phyloP scores from a whole-genome alignment of 495 filamentous ascomycete species.

The Pyrenopolyporus hunteri region DNA sequence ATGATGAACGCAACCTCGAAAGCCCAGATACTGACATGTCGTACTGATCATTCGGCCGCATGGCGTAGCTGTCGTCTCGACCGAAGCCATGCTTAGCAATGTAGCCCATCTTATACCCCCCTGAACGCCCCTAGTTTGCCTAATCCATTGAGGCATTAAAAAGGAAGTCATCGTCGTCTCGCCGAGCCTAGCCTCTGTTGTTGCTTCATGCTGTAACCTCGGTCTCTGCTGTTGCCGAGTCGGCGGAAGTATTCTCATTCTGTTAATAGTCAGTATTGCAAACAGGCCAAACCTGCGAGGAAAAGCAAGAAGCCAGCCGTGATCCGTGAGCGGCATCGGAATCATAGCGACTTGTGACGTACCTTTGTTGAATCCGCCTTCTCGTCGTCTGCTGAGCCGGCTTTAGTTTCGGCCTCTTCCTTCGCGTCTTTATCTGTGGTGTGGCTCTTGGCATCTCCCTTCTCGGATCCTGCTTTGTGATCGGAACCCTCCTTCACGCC shows the following conservation, averaged over 20 bases:
- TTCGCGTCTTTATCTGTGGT: conserved; percentile 45
- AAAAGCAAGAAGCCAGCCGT: neutral
- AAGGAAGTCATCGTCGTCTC: conserved; percentile 9
- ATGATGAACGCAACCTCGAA: conserved; percentile 34
- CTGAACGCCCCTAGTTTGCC: conserved; percentile 30
- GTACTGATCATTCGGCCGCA: conserved; percentile 16
- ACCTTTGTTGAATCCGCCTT: conserved; percentile 46
- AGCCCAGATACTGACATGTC: conserved; percentile 28
- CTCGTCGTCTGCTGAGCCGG: conserved; percentile 35
- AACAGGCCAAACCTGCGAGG: neutral
- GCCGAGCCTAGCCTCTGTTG: conserved; percentile 8
- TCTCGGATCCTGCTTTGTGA: conserved; percentile 55
- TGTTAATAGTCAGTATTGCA: conserved; percentile 18
- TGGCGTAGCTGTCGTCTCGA: conserved; percentile 3
- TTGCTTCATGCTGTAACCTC: conserved; percentile 31
- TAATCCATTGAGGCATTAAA: conserved; percentile 10
- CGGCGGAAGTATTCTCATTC: conserved; percentile 12
- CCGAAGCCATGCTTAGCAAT: conserved; percentile 8
- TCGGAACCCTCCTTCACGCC: conserved; percentile 58
- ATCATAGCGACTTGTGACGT: conserved; percentile 2
- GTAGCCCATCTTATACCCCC: conserved; percentile 34
- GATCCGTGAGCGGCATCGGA: neutral
- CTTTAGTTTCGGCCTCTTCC: conserved; percentile 38
- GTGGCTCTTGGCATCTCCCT: conserved; percentile 46
- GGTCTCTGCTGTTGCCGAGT: conserved; percentile 19